phyloP scores from a whole-genome alignment of 345 rosid species.

The Linum trigynum region DNA sequence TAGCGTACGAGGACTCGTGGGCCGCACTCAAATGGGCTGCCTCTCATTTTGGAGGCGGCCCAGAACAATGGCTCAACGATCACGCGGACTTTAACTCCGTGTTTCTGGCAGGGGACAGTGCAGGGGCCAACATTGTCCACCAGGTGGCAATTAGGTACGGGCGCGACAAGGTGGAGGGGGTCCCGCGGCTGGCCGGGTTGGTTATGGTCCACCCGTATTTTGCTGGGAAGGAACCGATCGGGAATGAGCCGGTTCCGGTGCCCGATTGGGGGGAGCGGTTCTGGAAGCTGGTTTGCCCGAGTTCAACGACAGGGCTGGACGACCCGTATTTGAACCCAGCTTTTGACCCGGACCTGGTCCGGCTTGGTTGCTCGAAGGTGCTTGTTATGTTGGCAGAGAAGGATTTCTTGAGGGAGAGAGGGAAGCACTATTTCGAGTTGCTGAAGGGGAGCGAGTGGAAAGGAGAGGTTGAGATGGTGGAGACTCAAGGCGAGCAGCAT shows the following conservation, averaged over 20 bases:
- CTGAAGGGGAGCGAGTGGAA: slow-evolving; percentile 26
- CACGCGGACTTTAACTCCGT: no score
- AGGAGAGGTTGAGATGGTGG: slow-evolving; percentile 26
- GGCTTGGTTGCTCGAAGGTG: slow-evolving; percentile 21
- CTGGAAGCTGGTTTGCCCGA: slow-evolving; percentile 23
- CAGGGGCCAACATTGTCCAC: slow-evolving; percentile 30
- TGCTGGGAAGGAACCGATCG: not conserved
- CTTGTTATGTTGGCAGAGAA: slow-evolving; percentile 29
- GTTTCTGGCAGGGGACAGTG: no score
- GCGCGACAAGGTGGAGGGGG: slow-evolving; percentile 7
- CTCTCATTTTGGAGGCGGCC: slow-evolving; percentile 20
- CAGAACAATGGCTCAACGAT: not conserved
- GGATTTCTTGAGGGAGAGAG: slow-evolving; percentile 24
- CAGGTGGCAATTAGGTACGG: slow-evolving; percentile 15
- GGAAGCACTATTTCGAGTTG: slow-evolving; percentile 13
- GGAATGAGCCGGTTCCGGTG: not conserved
- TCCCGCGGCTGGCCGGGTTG: slow-evolving; percentile 16
- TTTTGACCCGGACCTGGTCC: slow-evolving; percentile 13
- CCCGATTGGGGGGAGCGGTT: slow-evolving; percentile 14
- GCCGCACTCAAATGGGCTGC: slow-evolving; percentile 32
- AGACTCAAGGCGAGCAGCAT: slow-evolving; percentile 29
- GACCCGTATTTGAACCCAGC: slow-evolving; percentile 29
- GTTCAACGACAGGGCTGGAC: slow-evolving; percentile 15
- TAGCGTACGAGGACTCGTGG: slow-evolving; percentile 35
- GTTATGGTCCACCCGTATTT: slow-evolving; percentile 32